Conservation (phyloP, 768 basidiomycete genomes). For the Termitomyces bulborhizus region DNA sequence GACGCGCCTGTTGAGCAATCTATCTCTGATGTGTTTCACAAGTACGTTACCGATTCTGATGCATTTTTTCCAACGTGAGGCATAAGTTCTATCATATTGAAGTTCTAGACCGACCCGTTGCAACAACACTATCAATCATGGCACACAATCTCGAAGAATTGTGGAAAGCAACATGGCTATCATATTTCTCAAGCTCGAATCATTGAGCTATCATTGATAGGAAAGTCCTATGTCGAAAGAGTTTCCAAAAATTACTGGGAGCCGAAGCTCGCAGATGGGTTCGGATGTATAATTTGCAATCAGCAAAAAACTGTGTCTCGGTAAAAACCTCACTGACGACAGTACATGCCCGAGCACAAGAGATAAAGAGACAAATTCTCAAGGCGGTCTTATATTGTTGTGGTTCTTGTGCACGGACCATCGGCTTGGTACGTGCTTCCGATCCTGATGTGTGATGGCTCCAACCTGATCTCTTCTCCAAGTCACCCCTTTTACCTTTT, state of each 20-base stretch:
- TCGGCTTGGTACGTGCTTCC: neutral
- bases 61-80: no score
- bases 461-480: no score
- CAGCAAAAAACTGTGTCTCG: conserved; percentile 94
- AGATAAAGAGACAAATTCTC: conserved; percentile 39
- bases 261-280: conserved; percentile 86
- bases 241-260: conserved; percentile 88
- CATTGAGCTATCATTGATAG: neutral
- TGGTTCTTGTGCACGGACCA: conserved; percentile 47
- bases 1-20: no score
- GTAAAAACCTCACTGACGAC: conserved; percentile 94
- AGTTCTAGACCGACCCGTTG: no score
- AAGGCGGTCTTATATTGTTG: conserved; percentile 29
- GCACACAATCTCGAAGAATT: no score
- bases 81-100: no score
- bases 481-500: no score
- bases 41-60: no score
- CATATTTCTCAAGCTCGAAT: neutral
- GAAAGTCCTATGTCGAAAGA: neutral
- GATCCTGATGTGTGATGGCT: no score
- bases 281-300: conserved; percentile 98
- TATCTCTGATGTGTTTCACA: no score
- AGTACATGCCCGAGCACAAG: conserved; percentile 96
- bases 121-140: no score
- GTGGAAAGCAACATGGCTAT: no score